Evolutionary conservation across 306 rosid species (phyloP).

Genomic region (Prunus mongolica): DNA sequence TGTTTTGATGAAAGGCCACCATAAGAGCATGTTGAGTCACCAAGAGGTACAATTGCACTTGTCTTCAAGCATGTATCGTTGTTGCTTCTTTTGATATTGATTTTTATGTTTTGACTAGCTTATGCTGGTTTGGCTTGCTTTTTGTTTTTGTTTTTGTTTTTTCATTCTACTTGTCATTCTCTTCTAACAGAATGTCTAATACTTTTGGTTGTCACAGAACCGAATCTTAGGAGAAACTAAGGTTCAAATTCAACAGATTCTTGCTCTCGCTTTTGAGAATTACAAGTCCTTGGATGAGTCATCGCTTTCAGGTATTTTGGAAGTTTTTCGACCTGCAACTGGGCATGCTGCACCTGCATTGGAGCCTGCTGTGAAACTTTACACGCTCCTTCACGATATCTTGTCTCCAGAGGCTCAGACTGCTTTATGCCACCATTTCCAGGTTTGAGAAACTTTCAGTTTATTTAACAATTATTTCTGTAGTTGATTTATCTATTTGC

Average conservation of each 20-base stretch:
- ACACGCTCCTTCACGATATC: slow-evolving; percentile 85
- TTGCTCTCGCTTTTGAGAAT: slow-evolving; percentile 73
- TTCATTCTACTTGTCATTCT: slow-evolving; percentile 4
- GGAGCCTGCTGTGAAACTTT: slow-evolving; percentile 90
- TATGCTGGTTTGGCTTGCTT: slow-evolving; percentile 5
- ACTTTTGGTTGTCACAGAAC: slow-evolving; percentile 45
- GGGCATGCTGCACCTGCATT: slow-evolving; percentile 82
- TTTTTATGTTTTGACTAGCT: slow-evolving; percentile 4
- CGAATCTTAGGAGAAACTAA: slow-evolving; percentile 93
- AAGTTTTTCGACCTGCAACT: slow-evolving; percentile 68
- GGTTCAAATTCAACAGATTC: slow-evolving; percentile 85
- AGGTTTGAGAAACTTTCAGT: slow-evolving; percentile 50
- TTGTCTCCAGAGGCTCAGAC: slow-evolving; percentile 95
- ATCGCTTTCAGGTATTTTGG: slow-evolving; percentile 68
- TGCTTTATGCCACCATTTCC: slow-evolving; percentile 88
- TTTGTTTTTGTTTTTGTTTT: slow-evolving; percentile 20
- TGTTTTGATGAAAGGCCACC: slow-evolving; percentile 72
- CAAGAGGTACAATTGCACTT: slow-evolving; percentile 69
- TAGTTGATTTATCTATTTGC: slow-evolving; percentile 11
- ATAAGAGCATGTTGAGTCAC: slow-evolving; percentile 84
- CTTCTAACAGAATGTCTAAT: slow-evolving; percentile 27
- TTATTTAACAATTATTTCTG: slow-evolving; percentile 18
- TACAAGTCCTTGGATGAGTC: slow-evolving; percentile 92
- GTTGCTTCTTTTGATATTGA: neutral
- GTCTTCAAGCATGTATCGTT: neutral